Percentiles rank a stretch among this genome's conserved stretches.
Conservation (phyloP, 2,329 filamentous ascomycete genomes). For the Cladosporium colombiae region DNA sequence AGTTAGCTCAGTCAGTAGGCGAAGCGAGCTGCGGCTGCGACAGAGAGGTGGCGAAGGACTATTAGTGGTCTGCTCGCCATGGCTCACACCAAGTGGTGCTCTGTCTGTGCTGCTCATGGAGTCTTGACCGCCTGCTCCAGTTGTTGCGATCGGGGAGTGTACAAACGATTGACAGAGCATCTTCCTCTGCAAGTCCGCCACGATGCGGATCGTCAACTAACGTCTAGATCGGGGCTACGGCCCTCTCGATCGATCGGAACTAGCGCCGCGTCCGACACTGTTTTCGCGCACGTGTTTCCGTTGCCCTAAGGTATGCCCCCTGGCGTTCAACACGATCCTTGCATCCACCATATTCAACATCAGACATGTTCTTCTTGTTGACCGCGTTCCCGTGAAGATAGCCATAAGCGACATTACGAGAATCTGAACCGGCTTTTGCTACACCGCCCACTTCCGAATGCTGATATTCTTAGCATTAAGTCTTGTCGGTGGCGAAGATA, state of each 20-base stretch:
- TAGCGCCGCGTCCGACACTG: no score
- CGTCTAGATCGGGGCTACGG: not conserved
- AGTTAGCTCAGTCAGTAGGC: not conserved
- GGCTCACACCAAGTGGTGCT: not conserved
- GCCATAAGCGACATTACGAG: no score
- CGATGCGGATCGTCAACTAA: not conserved
- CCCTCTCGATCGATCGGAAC: not conserved
- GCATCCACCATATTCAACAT: no score
- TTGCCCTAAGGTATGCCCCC: no score
- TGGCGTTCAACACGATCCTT: no score
- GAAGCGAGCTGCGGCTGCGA: not conserved
- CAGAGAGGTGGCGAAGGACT: not conserved
- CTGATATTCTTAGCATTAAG: no score
- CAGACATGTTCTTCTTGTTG: no score
- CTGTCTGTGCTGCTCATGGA: not conserved
- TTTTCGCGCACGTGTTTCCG: no score
- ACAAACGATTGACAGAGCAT: not conserved
- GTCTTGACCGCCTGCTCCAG: not conserved
- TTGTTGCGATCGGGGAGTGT: not conserved
- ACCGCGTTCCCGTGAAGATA: no score
- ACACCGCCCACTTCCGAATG: no score
- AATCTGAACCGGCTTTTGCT: no score
- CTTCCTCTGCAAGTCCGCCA: not conserved
- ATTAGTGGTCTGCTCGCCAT: not conserved
- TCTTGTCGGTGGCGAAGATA: no score